Evolutionary conservation across 2,329 filamentous ascomycete species (phyloP).

Genomic region (Penicillium oxalicum): DNA sequence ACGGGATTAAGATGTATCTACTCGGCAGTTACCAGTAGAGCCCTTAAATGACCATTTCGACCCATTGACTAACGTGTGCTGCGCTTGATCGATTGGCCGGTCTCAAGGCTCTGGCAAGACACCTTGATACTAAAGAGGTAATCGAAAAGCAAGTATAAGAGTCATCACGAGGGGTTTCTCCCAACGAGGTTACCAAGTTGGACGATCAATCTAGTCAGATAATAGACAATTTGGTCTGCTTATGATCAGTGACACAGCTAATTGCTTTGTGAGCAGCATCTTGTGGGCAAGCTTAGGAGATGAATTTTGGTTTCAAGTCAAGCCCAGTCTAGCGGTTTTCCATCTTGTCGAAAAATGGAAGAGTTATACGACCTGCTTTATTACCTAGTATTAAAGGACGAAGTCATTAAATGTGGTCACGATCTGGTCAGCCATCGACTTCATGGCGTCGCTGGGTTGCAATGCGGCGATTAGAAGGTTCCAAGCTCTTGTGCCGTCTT

Average conservation of each 20-base stretch:
- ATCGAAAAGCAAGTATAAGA: neutral
- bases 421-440: constrained; percentile 22
- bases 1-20: constrained; percentile 32
- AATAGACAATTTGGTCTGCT: constrained; percentile 51
- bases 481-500: constrained; percentile 47
- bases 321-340: neutral
- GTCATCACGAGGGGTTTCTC: neutral
- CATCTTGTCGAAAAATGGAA: constrained; percentile 41
- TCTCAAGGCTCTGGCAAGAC: constrained; percentile 51
- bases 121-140: neutral
- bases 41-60: constrained; percentile 12
- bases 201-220: constrained; percentile 3
- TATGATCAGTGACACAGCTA: constrained; percentile 55
- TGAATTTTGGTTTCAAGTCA: constrained; percentile 10
- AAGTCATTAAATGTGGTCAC: constrained; percentile 45
- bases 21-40: constrained; percentile 20
- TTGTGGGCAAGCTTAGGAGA: constrained; percentile 55
- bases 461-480: constrained; percentile 35
- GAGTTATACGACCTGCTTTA: constrained; percentile 54
- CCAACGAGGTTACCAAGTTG: neutral
- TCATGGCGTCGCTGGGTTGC: constrained; percentile 49
- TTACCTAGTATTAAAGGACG: constrained; percentile 25
- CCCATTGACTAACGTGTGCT: constrained; percentile 26
- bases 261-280: constrained; percentile 57
- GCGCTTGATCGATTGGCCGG: constrained; percentile 48